phyloP scores from a whole-genome alignment of 345 rosid species.

The Sapria himalayana region DNA sequence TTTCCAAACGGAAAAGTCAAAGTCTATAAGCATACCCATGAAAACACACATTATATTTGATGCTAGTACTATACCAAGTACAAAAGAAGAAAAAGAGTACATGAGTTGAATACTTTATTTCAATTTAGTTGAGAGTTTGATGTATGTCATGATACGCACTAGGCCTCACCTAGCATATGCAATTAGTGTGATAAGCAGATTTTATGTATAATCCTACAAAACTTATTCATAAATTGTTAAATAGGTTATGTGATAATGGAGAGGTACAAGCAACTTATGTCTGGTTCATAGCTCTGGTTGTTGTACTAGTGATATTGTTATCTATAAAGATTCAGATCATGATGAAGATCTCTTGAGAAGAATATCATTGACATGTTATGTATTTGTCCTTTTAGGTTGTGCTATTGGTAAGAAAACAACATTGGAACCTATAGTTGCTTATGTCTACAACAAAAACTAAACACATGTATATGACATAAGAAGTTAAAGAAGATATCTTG shows the following conservation, averaged over 20 bases:
- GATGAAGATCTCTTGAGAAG: background rate
- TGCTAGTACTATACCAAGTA: background rate
- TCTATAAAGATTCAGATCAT: background rate
- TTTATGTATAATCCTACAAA: conserved; percentile 3
- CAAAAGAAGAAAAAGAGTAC: background rate
- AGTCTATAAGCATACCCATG: background rate
- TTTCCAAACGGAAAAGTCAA: background rate
- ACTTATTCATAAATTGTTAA: background rate
- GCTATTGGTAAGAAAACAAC: background rate
- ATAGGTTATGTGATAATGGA: conserved; percentile 1
- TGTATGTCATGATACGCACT: background rate
- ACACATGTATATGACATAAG: background rate
- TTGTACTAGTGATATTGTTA: background rate
- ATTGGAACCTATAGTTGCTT: background rate
- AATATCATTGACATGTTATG: background rate
- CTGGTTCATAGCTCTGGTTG: background rate
- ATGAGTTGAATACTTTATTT: background rate
- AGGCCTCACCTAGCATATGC: background rate
- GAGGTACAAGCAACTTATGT: background rate
- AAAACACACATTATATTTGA: background rate
- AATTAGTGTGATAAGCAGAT: background rate
- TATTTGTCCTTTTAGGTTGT: background rate
- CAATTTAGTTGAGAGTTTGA: background rate
- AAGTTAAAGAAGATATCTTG: background rate
- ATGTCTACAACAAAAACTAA: background rate